Percentiles rank a stretch among this genome's conserved stretches.
phyloP scores from a whole-genome alignment of 1,284 basidiomycete species.

The Taiwanofungus camphoratus region DNA sequence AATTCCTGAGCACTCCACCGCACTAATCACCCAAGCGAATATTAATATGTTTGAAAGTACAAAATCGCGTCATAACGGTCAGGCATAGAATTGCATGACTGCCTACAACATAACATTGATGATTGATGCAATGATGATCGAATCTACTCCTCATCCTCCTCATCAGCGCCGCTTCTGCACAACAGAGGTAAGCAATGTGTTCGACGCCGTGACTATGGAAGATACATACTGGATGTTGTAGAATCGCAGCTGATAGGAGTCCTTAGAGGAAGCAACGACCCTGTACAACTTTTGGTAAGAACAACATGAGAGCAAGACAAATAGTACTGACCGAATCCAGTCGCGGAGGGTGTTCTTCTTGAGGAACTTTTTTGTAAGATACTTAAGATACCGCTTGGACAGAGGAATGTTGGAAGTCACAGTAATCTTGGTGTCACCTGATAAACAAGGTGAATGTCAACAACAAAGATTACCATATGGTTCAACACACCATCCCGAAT shows the following conservation, averaged over 20 bases:
- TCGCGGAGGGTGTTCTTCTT: conserved; percentile 86
- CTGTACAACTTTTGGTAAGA: conserved; percentile 28
- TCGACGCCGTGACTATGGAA: neutral
- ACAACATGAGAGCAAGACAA: neutral
- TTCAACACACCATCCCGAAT: conserved; percentile 68
- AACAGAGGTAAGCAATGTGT: neutral
- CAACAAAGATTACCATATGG: conserved; percentile 4
- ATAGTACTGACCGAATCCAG: conserved; percentile 68
- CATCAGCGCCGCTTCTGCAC: conserved; percentile 18
- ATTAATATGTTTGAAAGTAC: conserved; percentile 1
- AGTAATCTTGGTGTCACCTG: conserved; percentile 72
- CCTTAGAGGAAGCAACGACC: conserved; percentile 86
- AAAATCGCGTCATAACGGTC: neutral
- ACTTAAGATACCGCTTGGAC: conserved; percentile 92
- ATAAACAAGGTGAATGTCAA: neutral
- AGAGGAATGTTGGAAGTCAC: conserved; percentile 80
- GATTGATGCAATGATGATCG: conserved; percentile 3
- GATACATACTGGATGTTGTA: conserved; percentile 81
- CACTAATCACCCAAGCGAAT: neutral
- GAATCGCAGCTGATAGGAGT: conserved; percentile 87
- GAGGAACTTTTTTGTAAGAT: conserved; percentile 94
- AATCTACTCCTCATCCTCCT: conserved; percentile 24
- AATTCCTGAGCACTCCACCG: too few relatives aligned
- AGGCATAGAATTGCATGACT: conserved; percentile 10
- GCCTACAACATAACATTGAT: conserved; percentile 14